Conservation (phyloP, 352 stramenopile species). For the Phytophthora kernoviae region DNA sequence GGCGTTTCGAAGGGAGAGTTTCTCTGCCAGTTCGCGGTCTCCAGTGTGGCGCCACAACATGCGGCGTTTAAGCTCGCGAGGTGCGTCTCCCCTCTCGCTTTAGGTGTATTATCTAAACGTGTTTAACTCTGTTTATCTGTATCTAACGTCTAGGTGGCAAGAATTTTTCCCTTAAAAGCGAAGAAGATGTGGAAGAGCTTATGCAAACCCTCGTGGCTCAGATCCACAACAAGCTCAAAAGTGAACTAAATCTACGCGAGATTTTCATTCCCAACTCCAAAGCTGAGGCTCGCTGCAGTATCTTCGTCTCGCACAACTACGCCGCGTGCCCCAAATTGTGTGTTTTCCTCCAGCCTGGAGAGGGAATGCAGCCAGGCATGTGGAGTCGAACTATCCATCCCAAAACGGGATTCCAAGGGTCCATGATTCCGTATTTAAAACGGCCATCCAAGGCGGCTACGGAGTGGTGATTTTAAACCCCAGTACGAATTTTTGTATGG, state of each 20-base stretch:
- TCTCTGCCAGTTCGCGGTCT: background rate
- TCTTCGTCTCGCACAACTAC: slow-evolving; percentile 87
- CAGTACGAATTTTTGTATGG: slow-evolving; percentile 78
- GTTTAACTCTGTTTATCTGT: background rate
- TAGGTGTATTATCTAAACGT: background rate
- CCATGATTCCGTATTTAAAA: slow-evolving; percentile 89
- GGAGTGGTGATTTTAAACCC: slow-evolving; percentile 84
- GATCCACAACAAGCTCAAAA: slow-evolving; percentile 88
- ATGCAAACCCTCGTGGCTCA: slow-evolving; percentile 84
- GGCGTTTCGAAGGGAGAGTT: slow-evolving; percentile 1
- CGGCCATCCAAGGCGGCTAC: slow-evolving; percentile 83
- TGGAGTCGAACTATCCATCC: slow-evolving; percentile 75
- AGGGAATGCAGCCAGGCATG: slow-evolving; percentile 74
- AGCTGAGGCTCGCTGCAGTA: slow-evolving; percentile 84
- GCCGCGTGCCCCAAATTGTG: slow-evolving; percentile 79
- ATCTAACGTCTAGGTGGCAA: slow-evolving; percentile 45
- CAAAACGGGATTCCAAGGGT: slow-evolving; percentile 84
- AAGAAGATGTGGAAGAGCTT: slow-evolving; percentile 85
- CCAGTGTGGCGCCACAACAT: slow-evolving; percentile 20
- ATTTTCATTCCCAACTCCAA: slow-evolving; percentile 91
- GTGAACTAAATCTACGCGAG: slow-evolving; percentile 80
- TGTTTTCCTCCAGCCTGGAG: slow-evolving; percentile 79
- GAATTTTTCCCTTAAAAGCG: slow-evolving; percentile 82
- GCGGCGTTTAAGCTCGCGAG: slow-evolving; percentile 61
- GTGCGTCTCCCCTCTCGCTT: slow-evolving; percentile 22